Base-by-base conservation (phyloP, 768 basidiomycete species). In the Daedaleopsis sinensis region DNA sequence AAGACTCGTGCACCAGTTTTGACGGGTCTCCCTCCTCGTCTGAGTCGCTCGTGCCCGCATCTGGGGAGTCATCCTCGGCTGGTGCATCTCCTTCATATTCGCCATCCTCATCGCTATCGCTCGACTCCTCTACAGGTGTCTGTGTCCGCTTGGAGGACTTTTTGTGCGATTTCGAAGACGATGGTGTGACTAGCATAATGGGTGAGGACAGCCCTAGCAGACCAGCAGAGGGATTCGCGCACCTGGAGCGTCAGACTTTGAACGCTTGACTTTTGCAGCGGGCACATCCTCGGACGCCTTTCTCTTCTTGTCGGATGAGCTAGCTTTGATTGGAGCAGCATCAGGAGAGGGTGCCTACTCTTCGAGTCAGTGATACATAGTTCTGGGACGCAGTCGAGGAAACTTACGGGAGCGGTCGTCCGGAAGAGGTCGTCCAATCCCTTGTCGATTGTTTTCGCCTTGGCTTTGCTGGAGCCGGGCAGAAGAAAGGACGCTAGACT, bases 1-100 rank as follows among this genome's bases (percentile, higher is more conserved):
- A 53, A 3, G 85, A 83, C 70, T 91, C 90, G 64, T 93, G 90
- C n/a, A 88, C 79, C n/a, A 86, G 76, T 23, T 67, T 68, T 5
- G 80, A 68, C 1, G 73, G 65, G 44, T 77, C 75, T 6, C 62
- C 71, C 38, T 74, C 76, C 12, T 66, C 71, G 56, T 80, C 78
- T 1, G 72, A 71, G n/a, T 75, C 70, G 46, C 60, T 67, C 8
- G 63, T 69, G 27, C 48, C 27, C 13, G 32, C 38, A 23, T 55
- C 61, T 7, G 50, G 57, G 19, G 57, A 67, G 63, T 60, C 64
- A 52, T 16, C 63, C 50, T 54, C 56, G 53, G 46, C 56, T n/a
- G 58, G 36, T 18, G 47, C 46, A 23, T 24, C 18, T 24, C 51
- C 50, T 37, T 39, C 27, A 1, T n/a, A 6, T 52, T 65, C 55